Evolutionary conservation across 2,329 filamentous ascomycete species (phyloP), one percentile per base, ranked within the genome.

Genomic region (Fusarium coicis): DNA sequence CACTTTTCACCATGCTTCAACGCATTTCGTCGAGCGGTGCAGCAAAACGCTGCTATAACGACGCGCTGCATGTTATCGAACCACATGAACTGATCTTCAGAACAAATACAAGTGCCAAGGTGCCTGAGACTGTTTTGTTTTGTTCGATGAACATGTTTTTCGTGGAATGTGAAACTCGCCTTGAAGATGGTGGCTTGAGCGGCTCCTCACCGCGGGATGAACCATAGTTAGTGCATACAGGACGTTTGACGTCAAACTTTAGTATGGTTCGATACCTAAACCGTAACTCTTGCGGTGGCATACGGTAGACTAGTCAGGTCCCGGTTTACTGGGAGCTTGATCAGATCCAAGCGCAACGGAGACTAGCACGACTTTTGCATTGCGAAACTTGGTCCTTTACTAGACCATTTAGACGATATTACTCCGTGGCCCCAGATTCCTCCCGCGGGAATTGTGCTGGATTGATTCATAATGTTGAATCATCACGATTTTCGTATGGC

Each of bases 91-190:
- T 49, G 54, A 57, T 57, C 11, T n/a, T 28, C 40, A 34, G 43
- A 57, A 49, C 30, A 28, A 49, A 18, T 26, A 10, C 18, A 26
- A 36, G 21, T 10, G 60, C 32, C 23, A 42, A 42, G 52, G 53
- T 65, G n/a, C 28, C 40, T 36, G 43, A 64, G 23, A 56, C 47
- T 46, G 19, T 21, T 36, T 32, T 64, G 36, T 46, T 34, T 64
- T 16, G 30, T 23, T 30, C 40, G 40, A 15, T 40, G 10, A 49
- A 49, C 32, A 34, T 49, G 54, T 49, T 42, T 63, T 50, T 40
- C 42, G 10, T 21, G 28, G 34, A 46, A 53, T 14, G 21, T 64
- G 59, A 64, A 65, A 65, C 59, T 65, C 30, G 26, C n/a, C n/a
- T 40, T 15, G 58, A 40, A 63, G 62, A 21, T 11, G 30, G 7